Base-by-base conservation (phyloP, 371 early-diverging fungal species). In the Parasitella parasitica region DNA sequence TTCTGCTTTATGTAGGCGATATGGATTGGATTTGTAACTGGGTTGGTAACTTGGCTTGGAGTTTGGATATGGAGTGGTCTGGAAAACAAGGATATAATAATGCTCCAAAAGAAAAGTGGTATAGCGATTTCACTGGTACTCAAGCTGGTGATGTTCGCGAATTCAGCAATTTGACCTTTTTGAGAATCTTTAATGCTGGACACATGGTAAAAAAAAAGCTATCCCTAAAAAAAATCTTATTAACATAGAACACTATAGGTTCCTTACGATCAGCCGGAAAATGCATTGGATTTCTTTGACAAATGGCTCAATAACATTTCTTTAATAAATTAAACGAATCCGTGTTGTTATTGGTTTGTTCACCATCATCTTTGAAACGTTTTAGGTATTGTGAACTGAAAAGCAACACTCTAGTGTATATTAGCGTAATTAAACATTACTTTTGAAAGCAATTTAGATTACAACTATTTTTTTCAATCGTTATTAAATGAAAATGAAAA, bases 31-130 rank as follows among this genome's bases (percentile, higher is more conserved):
- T 64, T 11, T 64, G 70, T 65, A 69, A 69, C 38, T 69, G 69
- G 69, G 83, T 90, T 54, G 95, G 95, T 48, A 95, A 93, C 86
- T 89, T 91, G 80, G 93, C 89, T 0, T 95, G 93, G 93, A 70
- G 89, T 13, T 61, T 86, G 37, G 82, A 77, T 7, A 78, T 96
- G 55, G 86, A 88, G 30, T 96, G 96, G 96, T 67, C 76, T 28
- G 93, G 94, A 22, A 76, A 86, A 63, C 57, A 72, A 6, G 86
- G 78, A 15, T 92, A 91, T 71, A 73, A 83, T 37, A 63, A 77
- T 11, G 85, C 86, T 26, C 77, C 83, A 49, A 82, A 84, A 32
- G 62, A 67, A 50, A 57, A 70, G 30, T 88, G 86, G 84, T 57
- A 48, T 35, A 70, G 67, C 39, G 61, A 64, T 53, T 24, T 63